Conservation (phyloP, 2,329 filamentous ascomycete species). For the Paecilomyces sp. region DNA sequence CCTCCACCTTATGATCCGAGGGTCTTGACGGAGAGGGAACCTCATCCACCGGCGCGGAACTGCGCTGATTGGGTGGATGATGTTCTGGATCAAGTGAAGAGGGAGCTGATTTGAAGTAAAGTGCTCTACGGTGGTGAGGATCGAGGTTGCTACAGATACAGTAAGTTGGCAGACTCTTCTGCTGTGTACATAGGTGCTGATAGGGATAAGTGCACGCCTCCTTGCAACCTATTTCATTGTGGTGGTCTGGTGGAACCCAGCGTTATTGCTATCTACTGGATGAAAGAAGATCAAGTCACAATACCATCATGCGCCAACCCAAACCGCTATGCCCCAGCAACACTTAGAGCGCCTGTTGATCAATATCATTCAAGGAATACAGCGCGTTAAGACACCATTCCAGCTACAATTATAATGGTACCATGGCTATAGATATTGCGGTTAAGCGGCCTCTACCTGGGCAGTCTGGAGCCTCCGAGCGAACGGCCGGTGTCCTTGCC, state of each 20-base stretch:
- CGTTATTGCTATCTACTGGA: not conserved
- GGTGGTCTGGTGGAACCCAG: not conserved
- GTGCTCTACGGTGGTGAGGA: not conserved
- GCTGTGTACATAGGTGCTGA: too few relatives aligned
- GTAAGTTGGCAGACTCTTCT: too few relatives aligned
- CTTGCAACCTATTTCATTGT: too few relatives aligned
- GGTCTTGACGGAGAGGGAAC: not conserved
- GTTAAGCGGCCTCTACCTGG: not conserved
- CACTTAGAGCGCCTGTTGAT: not conserved
- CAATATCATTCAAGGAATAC: not conserved
- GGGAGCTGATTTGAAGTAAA: not conserved
- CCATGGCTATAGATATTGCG: not conserved
- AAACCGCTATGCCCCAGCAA: not conserved
- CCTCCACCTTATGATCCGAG: not conserved
- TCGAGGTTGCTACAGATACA: too few relatives aligned
- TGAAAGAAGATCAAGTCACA: not conserved
- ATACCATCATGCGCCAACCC: not conserved
- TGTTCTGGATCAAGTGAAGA: not conserved
- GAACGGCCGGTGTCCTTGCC: conserved; percentile 5
- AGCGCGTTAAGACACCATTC: not conserved
- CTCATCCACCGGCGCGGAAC: not conserved
- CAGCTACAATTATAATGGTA: not conserved
- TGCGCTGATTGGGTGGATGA: not conserved
- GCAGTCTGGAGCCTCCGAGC: conserved; percentile 6
- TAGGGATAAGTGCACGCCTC: too few relatives aligned